These are phyloP conservation scores for Tuber microsphaerosporum DNA, from an alignment of 495 filamentous ascomycete genomes.

Conservation along the genomic window DNA sequence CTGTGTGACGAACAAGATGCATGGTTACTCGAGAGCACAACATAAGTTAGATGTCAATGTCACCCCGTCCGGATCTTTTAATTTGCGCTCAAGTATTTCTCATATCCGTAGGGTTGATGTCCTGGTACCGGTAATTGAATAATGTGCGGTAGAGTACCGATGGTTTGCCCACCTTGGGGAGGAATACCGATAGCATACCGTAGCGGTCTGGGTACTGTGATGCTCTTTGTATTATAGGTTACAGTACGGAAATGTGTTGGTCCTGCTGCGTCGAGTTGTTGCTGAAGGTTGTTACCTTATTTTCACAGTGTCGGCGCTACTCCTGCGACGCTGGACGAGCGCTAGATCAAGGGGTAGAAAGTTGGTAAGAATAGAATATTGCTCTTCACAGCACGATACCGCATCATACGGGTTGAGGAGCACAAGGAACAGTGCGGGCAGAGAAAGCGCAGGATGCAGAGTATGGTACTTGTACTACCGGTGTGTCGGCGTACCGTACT, in stretches of 20 bases:
- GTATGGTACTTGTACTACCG: background rate
- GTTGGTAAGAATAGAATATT: background rate
- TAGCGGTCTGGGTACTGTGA: too few species aligned
- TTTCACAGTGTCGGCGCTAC: background rate
- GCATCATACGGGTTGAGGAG: background rate
- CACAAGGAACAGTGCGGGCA: background rate
- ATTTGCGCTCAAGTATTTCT: too few species aligned
- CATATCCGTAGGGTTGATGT: too few species aligned
- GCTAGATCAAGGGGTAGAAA: background rate
- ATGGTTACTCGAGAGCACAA: too few species aligned
- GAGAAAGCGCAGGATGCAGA: background rate
- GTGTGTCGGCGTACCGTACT: background rate
- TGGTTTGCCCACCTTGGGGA: too few species aligned
- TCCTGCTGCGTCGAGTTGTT: background rate
- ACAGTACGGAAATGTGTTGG: background rate
- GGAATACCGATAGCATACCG: too few species aligned
- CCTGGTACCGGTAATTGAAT: too few species aligned
- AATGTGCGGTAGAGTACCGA: too few species aligned
- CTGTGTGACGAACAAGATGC: too few species aligned
- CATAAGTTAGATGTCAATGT: too few species aligned
- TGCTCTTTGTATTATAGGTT: background rate
- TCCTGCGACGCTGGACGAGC: background rate
- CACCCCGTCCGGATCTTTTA: too few species aligned
- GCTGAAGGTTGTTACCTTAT: background rate
- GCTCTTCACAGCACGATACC: background rate